phyloP scores from a whole-genome alignment of 305 asterid species.

The Plantago coronopus region DNA sequence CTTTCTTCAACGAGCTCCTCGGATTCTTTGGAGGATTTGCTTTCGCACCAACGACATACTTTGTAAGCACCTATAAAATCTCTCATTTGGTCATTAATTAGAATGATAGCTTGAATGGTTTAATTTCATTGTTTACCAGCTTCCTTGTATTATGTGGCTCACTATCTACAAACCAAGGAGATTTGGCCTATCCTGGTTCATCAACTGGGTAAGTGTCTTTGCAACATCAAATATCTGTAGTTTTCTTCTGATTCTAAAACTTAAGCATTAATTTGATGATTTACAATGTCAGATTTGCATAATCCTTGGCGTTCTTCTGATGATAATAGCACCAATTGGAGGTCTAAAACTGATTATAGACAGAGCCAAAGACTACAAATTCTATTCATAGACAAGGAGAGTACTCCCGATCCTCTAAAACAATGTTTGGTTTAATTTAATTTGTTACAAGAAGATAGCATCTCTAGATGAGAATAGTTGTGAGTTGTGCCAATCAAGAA shows the following conservation, averaged over 20 bases:
- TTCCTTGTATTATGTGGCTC: slow-evolving; percentile 55
- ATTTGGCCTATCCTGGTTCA: slow-evolving; percentile 38
- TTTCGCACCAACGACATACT: slow-evolving; percentile 22
- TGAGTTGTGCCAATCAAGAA: no score
- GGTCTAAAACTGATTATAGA: slow-evolving; percentile 37
- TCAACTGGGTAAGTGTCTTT: slow-evolving; percentile 34
- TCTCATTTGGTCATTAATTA: no score
- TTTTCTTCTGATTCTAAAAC: not conserved
- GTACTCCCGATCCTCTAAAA: not conserved
- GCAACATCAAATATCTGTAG: not conserved
- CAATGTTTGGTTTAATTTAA: no score
- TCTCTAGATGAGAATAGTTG: no score
- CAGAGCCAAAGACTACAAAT: slow-evolving; percentile 28
- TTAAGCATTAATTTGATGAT: no score
- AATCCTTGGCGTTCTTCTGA: slow-evolving; percentile 37
- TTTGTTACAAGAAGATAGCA: not conserved
- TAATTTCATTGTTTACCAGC: slow-evolving; percentile 22
- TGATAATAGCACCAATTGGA: slow-evolving; percentile 49
- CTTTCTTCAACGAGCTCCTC: slow-evolving; percentile 14
- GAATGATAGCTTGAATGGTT: not conserved
- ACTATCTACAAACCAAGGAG: slow-evolving; percentile 39
- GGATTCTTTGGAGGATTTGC: slow-evolving; percentile 18
- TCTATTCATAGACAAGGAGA: slow-evolving; percentile 22
- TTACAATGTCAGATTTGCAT: slow-evolving; percentile 37
- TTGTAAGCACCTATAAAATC: slow-evolving; percentile 26